Evolutionary conservation across 164 flowering plant genomes (phyloP).

Genomic region (Magnolia changhungtana): DNA sequence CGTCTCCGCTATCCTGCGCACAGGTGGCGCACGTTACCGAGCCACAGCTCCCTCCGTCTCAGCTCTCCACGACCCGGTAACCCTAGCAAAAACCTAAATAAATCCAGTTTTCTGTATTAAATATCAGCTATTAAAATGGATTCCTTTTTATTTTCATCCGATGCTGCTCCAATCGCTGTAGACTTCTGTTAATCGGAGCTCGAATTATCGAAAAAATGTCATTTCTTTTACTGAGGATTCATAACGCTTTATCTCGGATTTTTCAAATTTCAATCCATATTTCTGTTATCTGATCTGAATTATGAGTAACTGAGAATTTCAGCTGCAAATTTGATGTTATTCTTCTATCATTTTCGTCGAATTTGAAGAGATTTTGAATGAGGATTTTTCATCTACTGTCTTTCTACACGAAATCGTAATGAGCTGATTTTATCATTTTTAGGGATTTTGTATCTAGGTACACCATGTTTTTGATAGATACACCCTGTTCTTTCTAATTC

Average conservation of each 20-base stretch:
- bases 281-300: too few species aligned
- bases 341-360: too few species aligned
- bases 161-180: not conserved
- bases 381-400: too few species aligned
- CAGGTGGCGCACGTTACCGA: conserved; percentile 27
- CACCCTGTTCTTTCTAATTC: too few species aligned
- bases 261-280: too few species aligned
- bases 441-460: too few species aligned
- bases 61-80: conserved; percentile 28
- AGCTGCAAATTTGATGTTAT: too few species aligned
- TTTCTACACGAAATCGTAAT: too few species aligned
- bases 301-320: too few species aligned
- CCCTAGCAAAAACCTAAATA: not conserved
- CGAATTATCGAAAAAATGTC: not conserved
- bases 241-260: not conserved
- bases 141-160: not conserved
- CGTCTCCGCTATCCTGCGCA: conserved; percentile 43
- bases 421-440: too few species aligned
- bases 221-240: not conserved
- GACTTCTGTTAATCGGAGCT: not conserved
- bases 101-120: not conserved
- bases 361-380: too few species aligned
- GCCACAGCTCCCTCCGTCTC: conserved; percentile 28
- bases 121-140: not conserved
- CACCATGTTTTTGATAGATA: too few species aligned